Evolutionary conservation across 306 rosid genomes (phyloP).

Genomic region (Vigna angularis): DNA sequence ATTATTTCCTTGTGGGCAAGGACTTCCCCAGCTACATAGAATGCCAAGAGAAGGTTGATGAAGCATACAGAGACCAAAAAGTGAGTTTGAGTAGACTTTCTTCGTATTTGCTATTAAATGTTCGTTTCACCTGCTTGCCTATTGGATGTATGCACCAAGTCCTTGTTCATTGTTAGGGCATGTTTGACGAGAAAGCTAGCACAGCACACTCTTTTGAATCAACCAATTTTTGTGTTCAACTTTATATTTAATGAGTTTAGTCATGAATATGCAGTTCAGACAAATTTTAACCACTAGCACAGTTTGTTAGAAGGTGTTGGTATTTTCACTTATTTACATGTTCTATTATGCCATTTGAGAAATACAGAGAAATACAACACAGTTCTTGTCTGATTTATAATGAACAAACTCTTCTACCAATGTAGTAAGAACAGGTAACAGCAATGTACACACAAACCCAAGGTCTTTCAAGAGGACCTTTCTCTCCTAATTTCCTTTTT

Average conservation of each 20-base stretch:
- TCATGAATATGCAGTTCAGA: not conserved
- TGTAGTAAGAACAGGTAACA: no score
- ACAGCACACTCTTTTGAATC: not conserved
- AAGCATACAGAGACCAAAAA: constrained; percentile 81
- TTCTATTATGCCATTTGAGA: not conserved
- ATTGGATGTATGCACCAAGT: constrained; percentile 33
- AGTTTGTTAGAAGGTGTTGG: not conserved
- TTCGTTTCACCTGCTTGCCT: constrained; percentile 14
- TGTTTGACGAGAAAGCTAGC: no score
- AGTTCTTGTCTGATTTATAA: no score
- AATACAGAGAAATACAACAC: no score
- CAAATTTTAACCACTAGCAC: not conserved
- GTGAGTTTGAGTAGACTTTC: constrained; percentile 51
- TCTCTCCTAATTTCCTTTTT: no score
- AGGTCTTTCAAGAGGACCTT: no score
- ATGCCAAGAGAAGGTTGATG: constrained; percentile 90
- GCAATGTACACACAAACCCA: no score
- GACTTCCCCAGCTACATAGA: constrained; percentile 98
- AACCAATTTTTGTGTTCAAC: not conserved
- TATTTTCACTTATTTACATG: not conserved
- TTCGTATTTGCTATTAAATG: constrained; percentile 30
- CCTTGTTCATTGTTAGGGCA: constrained; percentile 18
- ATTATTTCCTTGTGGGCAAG: constrained; percentile 95
- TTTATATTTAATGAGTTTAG: not conserved
- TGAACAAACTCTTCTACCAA: no score